Base-by-base conservation (phyloP, 305 asterid genomes). In the Stenogyne calaminthoides region DNA sequence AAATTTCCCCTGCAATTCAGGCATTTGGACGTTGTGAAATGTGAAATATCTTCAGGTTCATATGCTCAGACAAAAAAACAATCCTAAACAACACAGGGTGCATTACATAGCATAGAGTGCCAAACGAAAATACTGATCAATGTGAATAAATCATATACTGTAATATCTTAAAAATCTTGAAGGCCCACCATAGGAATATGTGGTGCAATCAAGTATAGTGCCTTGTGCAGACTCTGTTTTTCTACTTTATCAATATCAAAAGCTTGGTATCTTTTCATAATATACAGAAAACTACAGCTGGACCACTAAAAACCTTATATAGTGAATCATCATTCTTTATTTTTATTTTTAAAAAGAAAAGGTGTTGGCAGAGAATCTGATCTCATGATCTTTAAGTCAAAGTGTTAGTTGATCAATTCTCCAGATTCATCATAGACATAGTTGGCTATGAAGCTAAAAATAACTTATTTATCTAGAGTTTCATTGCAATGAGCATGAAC, bases 281-380 rank as follows among this genome's bases (percentile, higher is more conserved):
- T 71, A 36, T 40, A 61, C 73, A 59, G 69, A 69, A 32, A 71
- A 65, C 69, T 76, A 81, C 63, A 70, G 77, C 64, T 58, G 85
- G 82, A 76, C 77, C 80, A 74, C 74, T 57, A 19, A 18, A 34
- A 62, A 67, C 67, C 81, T 67, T 25, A 71, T 67, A 72, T 29
- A 54, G 32, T 42, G 72, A 34, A 52, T 52, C 46, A 29, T 49
- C 44, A 32, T 55, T 69, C 40, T 69, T 72, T 68, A 4, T 46
- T 44, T 44, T 32, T 32, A 32, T 0, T 3, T 32, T n/a, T n/a
- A n/a, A 32, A 0, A 32, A 32, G 7, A 32, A 32, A 32, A 32
- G 4, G 36, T 32, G 36, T 32, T 32, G 36, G 36, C 36, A 32
- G 36, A 32, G 6, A 32, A 32, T 32, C 7, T 32, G 36, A 3